phyloP scores from a whole-genome alignment of 148 eudicot species.

The Simmondsia chinensis region DNA sequence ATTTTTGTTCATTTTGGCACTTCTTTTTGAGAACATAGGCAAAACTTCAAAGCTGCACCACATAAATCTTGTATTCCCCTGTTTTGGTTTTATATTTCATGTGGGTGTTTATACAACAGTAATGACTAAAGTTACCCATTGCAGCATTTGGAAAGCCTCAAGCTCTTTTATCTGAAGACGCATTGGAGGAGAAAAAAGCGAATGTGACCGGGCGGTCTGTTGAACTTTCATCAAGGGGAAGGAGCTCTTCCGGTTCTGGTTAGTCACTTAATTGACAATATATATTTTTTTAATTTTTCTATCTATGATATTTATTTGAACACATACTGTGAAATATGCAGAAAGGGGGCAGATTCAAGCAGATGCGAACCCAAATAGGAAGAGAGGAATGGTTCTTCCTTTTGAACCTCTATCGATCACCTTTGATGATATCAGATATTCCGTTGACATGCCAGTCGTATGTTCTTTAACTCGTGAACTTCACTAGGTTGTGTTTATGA shows the following conservation, averaged over 20 bases:
- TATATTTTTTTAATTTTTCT: neutral
- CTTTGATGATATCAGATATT: conserved; percentile 77
- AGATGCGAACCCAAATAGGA: conserved; percentile 15
- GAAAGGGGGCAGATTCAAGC: neutral
- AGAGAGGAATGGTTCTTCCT: conserved; percentile 91
- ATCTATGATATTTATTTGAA: neutral
- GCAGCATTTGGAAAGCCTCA: conserved; percentile 44
- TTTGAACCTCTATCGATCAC: conserved; percentile 82
- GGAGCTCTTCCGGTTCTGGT: conserved; percentile 1
- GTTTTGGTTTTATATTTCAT: neutral
- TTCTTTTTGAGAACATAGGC: too few relatives aligned
- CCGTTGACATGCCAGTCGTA: conserved; percentile 96
- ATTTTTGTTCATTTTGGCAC: too few relatives aligned
- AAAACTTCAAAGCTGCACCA: too few relatives aligned
- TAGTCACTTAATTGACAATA: neutral
- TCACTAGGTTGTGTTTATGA: too few relatives aligned
- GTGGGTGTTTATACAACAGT: neutral
- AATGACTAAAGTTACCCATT: neutral
- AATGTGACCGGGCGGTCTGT: conserved; percentile 1
- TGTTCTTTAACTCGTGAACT: too few relatives aligned
- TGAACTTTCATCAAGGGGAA: conserved; percentile 4
- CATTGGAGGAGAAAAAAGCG: conserved; percentile 15
- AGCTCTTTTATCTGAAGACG: conserved; percentile 23
- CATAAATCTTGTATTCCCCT: too few relatives aligned
- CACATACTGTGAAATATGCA: conserved; percentile 18